Conservation (phyloP, 345 rosid genomes). For the Lumnitzera littorea region DNA sequence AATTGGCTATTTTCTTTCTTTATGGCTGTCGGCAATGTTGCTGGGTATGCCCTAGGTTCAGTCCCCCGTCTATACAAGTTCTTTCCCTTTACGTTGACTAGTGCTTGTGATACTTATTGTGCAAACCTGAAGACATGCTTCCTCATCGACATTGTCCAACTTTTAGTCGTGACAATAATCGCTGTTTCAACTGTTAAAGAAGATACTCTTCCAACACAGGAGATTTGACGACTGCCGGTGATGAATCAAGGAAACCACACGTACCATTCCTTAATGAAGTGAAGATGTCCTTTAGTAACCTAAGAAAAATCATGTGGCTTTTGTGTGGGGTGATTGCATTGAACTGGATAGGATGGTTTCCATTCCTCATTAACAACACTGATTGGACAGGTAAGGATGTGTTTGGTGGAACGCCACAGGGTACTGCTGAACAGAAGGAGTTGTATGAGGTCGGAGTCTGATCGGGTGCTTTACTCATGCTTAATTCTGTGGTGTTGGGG, state of each 20-base stretch:
- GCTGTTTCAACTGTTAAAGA: conserved; percentile 50
- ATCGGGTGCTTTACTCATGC: conserved; percentile 70
- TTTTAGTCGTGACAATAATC: conserved; percentile 25
- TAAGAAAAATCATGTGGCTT: conserved; percentile 67
- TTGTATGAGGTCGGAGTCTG: conserved; percentile 63
- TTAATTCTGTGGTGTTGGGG: conserved; percentile 68
- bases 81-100: conserved; percentile 61
- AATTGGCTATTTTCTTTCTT: conserved; percentile 72
- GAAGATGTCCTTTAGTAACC: conserved; percentile 33
- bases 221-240: conserved; percentile 9
- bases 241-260: neutral
- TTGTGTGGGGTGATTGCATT: conserved; percentile 63
- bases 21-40: conserved; percentile 87
- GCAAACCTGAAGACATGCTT: conserved; percentile 87
- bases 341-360: conserved; percentile 93
- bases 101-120: conserved; percentile 67
- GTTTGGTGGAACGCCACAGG: conserved; percentile 62
- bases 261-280: conserved; percentile 33
- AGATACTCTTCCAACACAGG: conserved; percentile 22
- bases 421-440: conserved; percentile 11
- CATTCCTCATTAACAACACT: conserved; percentile 73
- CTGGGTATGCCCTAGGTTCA: conserved; percentile 78
- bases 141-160: conserved; percentile 52
- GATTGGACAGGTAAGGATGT: conserved; percentile 95
- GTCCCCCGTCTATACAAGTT: conserved; percentile 38